Conservation (phyloP, 805 yeast genomes). For the Wickerhamomyces canadensis region DNA sequence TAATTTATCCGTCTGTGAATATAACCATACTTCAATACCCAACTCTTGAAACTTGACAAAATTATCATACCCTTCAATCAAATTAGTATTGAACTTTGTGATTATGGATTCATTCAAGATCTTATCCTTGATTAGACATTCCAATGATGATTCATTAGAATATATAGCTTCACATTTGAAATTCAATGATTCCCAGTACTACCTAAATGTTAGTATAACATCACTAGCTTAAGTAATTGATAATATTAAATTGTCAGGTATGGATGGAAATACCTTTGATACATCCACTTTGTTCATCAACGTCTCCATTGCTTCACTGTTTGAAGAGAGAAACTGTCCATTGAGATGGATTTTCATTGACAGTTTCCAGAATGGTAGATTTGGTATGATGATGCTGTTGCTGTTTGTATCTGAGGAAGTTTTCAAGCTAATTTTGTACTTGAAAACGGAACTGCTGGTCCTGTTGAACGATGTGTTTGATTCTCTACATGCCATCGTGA, state of each 20-base stretch:
- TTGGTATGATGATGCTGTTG: neutral
- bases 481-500: no score
- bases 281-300: neutral
- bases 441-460: neutral
- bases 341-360: neutral
- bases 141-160: neutral
- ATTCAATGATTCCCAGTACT: neutral
- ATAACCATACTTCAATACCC: neutral
- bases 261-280: neutral
- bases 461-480: neutral
- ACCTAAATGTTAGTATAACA: neutral
- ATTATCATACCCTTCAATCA: neutral
- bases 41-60: neutral
- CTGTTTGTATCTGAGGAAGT: neutral
- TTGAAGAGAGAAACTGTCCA: neutral
- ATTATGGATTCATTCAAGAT: neutral
- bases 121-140: neutral
- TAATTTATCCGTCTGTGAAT: neutral
- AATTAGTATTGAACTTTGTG: constrained; percentile 1
- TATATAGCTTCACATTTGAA: neutral
- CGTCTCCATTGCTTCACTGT: neutral
- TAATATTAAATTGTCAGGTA: neutral
- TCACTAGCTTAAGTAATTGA: no score
- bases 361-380: neutral
- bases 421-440: neutral